phyloP scores from a whole-genome alignment of 208 protist species.

The Vickermania ingenoplastis region DNA sequence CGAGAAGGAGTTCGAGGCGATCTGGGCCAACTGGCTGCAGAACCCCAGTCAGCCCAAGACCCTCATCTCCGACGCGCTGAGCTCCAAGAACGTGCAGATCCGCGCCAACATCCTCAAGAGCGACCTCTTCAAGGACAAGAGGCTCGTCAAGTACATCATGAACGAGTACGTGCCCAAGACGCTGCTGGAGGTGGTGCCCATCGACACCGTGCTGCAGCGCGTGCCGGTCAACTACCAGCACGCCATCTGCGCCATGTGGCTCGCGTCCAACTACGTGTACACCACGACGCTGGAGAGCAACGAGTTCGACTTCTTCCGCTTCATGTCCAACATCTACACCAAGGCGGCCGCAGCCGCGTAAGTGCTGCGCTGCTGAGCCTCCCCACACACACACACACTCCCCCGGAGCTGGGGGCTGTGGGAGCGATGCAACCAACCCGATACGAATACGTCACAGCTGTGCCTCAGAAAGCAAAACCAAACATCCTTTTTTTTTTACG shows the following conservation, averaged over 20 bases:
- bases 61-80: constrained; percentile 75
- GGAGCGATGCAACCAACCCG: too few species aligned
- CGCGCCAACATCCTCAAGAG: constrained; percentile 67
- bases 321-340: constrained; percentile 60
- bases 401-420: too few species aligned
- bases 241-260: constrained; percentile 90
- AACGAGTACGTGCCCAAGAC: constrained; percentile 63
- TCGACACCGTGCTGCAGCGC: constrained; percentile 81
- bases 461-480: too few species aligned
- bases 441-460: too few species aligned
- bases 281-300: constrained; percentile 58
- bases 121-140: constrained; percentile 74
- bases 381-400: too few species aligned
- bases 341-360: too few species aligned
- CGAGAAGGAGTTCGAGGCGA: constrained; percentile 84
- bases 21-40: constrained; percentile 72
- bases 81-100: constrained; percentile 85
- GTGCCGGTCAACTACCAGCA: constrained; percentile 89
- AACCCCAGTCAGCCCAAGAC: constrained; percentile 43
- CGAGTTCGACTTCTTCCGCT: constrained; percentile 89
- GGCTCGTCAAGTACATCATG: constrained; percentile 69
- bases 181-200: constrained; percentile 65
- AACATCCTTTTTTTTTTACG: too few species aligned
- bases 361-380: too few species aligned
- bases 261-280: constrained; percentile 92